Evolutionary conservation across 192 early-diverging fungal species (phyloP).

Genomic region (Phycomyces nitens): DNA sequence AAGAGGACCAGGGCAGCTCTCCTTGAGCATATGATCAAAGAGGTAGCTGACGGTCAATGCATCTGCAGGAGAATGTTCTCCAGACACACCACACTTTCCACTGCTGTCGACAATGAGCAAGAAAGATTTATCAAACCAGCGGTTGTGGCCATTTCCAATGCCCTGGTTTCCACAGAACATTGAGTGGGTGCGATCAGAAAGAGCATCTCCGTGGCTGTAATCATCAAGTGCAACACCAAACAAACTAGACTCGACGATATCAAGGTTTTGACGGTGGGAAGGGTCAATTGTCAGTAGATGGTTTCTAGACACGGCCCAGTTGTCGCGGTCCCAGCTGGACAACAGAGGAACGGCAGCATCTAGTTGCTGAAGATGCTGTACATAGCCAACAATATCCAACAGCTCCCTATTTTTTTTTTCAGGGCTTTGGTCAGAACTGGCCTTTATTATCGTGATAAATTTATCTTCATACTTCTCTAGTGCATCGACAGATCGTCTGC

Average conservation of each 20-base stretch:
- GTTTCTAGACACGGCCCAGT: constrained; percentile 70
- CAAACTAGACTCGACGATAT: constrained; percentile 65
- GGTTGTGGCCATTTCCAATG: constrained; percentile 66
- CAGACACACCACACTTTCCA: constrained; percentile 59
- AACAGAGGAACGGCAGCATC: constrained; percentile 63
- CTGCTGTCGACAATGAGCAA: constrained; percentile 68
- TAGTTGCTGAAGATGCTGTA: constrained; percentile 32
- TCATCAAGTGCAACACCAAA: constrained; percentile 81
- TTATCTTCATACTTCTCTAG: constrained; percentile 59
- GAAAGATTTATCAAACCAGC: constrained; percentile 89
- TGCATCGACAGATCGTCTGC: constrained; percentile 54
- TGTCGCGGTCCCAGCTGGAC: constrained; percentile 78
- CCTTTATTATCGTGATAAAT: not conserved
- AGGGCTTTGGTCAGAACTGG: constrained; percentile 21
- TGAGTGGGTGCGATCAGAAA: constrained; percentile 38
- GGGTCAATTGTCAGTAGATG: constrained; percentile 60
- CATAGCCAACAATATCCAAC: constrained; percentile 49
- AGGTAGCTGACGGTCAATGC: constrained; percentile 27
- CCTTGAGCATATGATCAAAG: constrained; percentile 17
- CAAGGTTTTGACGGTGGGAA: constrained; percentile 56
- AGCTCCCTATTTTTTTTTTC: constrained; percentile 48
- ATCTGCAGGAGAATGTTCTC: constrained; percentile 46
- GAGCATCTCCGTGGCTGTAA: constrained; percentile 35
- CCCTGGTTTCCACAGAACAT: constrained; percentile 55
- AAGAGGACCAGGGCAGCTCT: constrained; percentile 3